phyloP scores from a whole-genome alignment of 345 rosid species.

The Salix exigua region DNA sequence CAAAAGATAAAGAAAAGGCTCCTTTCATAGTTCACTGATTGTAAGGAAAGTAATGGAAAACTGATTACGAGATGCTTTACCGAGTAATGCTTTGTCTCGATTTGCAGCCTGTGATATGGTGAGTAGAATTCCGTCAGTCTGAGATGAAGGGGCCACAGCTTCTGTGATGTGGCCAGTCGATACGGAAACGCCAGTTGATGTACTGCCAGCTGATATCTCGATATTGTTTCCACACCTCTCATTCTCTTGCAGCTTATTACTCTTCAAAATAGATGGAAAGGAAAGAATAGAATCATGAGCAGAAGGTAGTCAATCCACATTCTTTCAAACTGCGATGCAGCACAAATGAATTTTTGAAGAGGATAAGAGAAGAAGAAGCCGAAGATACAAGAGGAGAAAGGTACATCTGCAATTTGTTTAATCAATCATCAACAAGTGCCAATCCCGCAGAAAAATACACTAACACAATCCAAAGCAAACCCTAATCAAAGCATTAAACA shows the following conservation, averaged over 20 bases:
- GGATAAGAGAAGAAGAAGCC: not conserved
- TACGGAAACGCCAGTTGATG: not conserved
- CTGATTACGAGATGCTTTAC: conserved; percentile 15
- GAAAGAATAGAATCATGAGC: not conserved
- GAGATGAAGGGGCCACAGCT: not conserved
- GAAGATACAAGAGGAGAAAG: not conserved
- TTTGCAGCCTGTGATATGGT: not conserved
- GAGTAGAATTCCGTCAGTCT: not conserved
- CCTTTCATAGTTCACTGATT: no score
- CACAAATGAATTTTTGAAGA: not conserved
- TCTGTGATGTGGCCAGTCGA: not conserved
- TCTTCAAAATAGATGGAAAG: not conserved
- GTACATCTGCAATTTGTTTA: not conserved
- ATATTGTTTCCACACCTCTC: not conserved
- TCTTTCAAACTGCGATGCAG: no score
- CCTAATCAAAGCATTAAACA: no score
- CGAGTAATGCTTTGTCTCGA: not conserved
- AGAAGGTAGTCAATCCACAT: not conserved
- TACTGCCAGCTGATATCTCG: conserved; percentile 5
- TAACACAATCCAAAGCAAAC: no score
- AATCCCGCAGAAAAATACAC: not conserved
- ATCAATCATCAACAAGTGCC: not conserved
- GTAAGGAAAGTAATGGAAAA: not conserved
- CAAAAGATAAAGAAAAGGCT: not conserved
- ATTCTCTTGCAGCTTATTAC: not conserved